These are phyloP conservation scores for Cylindricascospora bacillispora DNA, from an alignment of 1,139 yeast genomes.

Conservation along the genomic window DNA sequence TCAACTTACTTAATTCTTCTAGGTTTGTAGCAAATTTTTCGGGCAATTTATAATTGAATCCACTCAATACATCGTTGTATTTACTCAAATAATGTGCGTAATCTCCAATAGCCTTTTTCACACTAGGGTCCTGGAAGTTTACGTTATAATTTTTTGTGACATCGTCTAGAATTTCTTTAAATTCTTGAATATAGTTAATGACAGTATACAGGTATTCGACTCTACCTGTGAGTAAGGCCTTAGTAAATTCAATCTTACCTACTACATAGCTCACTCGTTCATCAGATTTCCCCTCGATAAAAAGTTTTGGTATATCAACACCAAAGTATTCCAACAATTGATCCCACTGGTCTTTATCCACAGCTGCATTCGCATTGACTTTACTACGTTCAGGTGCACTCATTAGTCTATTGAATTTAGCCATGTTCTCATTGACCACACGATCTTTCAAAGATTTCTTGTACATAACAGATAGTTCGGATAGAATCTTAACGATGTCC, in stretches of 20 bases:
- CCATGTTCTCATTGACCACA: constrained; percentile 24
- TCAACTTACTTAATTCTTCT: constrained; percentile 8
- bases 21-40: constrained; percentile 9
- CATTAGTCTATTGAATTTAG: constrained; percentile 9
- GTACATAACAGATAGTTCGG: constrained; percentile 21
- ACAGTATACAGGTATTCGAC: constrained; percentile 11
- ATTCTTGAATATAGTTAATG: constrained; percentile 9
- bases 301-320: constrained; percentile 20
- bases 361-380: constrained; percentile 11
- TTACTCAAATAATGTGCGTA: constrained; percentile 39
- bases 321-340: constrained; percentile 17
- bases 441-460: constrained; percentile 27
- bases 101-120: constrained; percentile 52
- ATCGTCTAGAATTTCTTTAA: constrained; percentile 15
- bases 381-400: constrained; percentile 8
- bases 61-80: constrained; percentile 8
- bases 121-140: constrained; percentile 82
- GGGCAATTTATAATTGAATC: constrained; percentile 11
- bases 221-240: constrained; percentile 14
- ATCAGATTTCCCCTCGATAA: constrained; percentile 17
- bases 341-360: constrained; percentile 16
- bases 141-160: constrained; percentile 55
- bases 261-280: constrained; percentile 14
- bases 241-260: constrained; percentile 21
- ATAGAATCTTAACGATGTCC: constrained; percentile 18